Evolutionary conservation across 352 stramenopile species (phyloP).

Genomic region (Globisporangium acanthophoron): DNA sequence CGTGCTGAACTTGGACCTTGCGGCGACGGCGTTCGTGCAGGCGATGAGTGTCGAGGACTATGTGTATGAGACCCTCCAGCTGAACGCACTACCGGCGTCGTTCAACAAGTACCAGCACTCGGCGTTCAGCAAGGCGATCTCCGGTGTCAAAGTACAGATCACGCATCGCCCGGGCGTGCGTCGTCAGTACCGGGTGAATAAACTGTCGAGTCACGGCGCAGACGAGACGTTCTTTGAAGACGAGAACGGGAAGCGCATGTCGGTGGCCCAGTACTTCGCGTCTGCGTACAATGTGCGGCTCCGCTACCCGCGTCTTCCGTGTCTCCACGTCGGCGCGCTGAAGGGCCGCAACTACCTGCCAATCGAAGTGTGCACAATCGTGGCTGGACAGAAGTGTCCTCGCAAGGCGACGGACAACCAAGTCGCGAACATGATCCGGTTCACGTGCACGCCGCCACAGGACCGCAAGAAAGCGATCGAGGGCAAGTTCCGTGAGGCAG

Average conservation of each 20-base stretch:
- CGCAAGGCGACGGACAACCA: constrained; percentile 78
- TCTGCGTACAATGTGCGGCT: constrained; percentile 44
- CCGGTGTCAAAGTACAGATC: constrained; percentile 60
- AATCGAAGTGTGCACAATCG: constrained; percentile 77
- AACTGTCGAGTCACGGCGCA: constrained; percentile 34
- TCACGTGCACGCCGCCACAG: constrained; percentile 51
- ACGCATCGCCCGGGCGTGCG: constrained; percentile 54
- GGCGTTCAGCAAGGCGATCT: constrained; percentile 46
- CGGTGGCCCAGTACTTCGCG: constrained; percentile 58
- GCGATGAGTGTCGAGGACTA: constrained; percentile 54
- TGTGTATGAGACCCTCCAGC: constrained; percentile 24
- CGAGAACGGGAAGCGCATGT: constrained; percentile 36
- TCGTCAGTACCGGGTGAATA: constrained; percentile 62
- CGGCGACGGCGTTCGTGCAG: constrained; percentile 63
- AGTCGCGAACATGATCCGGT: constrained; percentile 78
- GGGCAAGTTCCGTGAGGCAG: constrained; percentile 46
- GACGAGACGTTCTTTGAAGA: constrained; percentile 59
- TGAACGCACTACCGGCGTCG: constrained; percentile 21
- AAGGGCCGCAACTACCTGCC: constrained; percentile 78
- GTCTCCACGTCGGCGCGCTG: constrained; percentile 68
- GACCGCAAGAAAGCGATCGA: constrained; percentile 59
- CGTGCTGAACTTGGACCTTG: constrained; percentile 67
- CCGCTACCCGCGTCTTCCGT: constrained; percentile 67
- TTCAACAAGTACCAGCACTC: constrained; percentile 42
- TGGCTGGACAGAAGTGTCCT: constrained; percentile 64